phyloP scores from a whole-genome alignment of 345 rosid species.

The Sonneratia caseolaris region DNA sequence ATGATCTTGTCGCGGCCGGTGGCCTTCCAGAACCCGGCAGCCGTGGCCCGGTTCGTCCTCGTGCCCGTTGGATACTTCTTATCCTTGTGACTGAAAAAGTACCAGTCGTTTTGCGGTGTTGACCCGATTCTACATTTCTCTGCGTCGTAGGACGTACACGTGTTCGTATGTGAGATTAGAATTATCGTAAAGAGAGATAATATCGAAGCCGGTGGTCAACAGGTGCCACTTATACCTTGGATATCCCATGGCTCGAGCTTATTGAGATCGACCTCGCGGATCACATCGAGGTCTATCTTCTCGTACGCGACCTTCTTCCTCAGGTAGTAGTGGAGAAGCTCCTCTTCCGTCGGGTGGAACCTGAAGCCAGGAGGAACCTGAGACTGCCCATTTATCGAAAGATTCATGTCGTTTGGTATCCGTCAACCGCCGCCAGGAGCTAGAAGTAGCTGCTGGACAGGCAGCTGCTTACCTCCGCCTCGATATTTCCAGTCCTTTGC shows the following conservation, averaged over 20 bases:
- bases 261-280: constrained; percentile 94
- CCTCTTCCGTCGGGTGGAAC: constrained; percentile 95
- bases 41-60: constrained; percentile 84
- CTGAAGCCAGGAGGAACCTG: constrained; percentile 95
- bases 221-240: constrained; percentile 42
- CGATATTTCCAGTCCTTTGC: not conserved
- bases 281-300: constrained; percentile 88
- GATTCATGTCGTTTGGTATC: constrained; percentile 56
- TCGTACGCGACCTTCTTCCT: constrained; percentile 78
- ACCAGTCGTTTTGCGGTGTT: constrained; percentile 94
- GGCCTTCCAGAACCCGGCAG: constrained; percentile 96
- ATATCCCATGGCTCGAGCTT: constrained; percentile 99
- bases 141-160: constrained; percentile 10
- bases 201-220: no score
- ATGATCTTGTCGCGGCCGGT: constrained; percentile 96
- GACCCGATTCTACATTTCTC: constrained; percentile 92
- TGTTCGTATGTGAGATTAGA: no score
- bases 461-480: not conserved
- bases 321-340: constrained; percentile 86
- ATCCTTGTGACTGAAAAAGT: constrained; percentile 95
- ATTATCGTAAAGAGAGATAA: no score
- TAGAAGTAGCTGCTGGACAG: not conserved
- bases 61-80: constrained; percentile 96
- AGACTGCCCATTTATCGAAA: constrained; percentile 87
- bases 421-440: not conserved